phyloP scores from a whole-genome alignment of 768 basidiomycete genomes.

The Boletus fagicola region DNA sequence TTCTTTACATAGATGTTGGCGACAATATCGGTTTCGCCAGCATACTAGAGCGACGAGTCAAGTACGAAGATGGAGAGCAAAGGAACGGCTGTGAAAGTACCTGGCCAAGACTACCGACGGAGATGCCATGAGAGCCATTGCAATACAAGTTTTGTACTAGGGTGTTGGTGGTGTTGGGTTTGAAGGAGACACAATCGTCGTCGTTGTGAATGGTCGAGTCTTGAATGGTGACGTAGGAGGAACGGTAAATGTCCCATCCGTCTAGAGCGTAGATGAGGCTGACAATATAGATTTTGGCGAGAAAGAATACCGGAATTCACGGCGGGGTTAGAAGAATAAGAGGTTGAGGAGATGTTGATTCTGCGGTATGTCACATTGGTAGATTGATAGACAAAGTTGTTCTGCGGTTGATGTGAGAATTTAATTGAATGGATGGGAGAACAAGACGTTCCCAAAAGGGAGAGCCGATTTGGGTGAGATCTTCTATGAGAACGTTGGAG shows the following conservation, averaged over 20 bases:
- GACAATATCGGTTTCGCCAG: constrained; percentile 42
- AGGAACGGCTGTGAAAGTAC: neutral
- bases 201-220: constrained; percentile 41
- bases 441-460: constrained; percentile 40
- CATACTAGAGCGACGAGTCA: constrained; percentile 27
- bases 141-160: constrained; percentile 42
- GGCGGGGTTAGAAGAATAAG: constrained; percentile 35
- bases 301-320: constrained; percentile 33
- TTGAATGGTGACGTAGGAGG: constrained; percentile 32
- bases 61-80: neutral
- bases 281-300: neutral
- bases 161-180: constrained; percentile 38
- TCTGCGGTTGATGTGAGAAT: constrained; percentile 13
- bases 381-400: constrained; percentile 44
- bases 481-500: constrained; percentile 39
- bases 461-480: constrained; percentile 39
- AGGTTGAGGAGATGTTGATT: constrained; percentile 37
- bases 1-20: constrained; percentile 43
- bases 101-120: constrained; percentile 50
- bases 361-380: constrained; percentile 41
- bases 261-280: constrained; percentile 23
- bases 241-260: constrained; percentile 52
- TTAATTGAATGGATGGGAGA: neutral
- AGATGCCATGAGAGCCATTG: constrained; percentile 41
- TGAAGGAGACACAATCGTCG: constrained; percentile 39